Percentiles rank a stretch among this genome's conserved stretches.
These are phyloP conservation scores for Kuraishia ogatae DNA, from an alignment of 805 yeast species.

Conservation along the genomic window DNA sequence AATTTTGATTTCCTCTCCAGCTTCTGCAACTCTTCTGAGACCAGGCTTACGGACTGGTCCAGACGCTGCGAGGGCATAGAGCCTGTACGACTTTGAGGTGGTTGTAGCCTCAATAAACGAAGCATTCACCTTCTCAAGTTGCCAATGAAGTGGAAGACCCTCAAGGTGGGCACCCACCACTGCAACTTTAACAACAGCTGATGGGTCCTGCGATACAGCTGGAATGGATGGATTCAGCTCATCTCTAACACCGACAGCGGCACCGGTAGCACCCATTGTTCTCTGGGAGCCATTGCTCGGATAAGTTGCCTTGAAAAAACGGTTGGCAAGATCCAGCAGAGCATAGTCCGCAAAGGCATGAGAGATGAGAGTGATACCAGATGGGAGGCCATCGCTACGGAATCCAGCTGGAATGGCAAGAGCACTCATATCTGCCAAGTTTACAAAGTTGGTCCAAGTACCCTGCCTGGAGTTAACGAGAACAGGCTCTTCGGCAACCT, in stretches of 20 bases:
- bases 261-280: constrained; percentile 38
- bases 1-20: constrained; percentile 56
- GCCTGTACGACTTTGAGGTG: constrained; percentile 62
- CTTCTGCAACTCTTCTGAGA: constrained; percentile 51
- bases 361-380: constrained; percentile 82
- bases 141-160: constrained; percentile 92
- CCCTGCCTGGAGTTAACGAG: constrained; percentile 86
- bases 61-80: constrained; percentile 70
- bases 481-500: constrained; percentile 71
- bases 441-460: constrained; percentile 96
- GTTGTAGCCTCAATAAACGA: constrained; percentile 53
- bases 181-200: constrained; percentile 56
- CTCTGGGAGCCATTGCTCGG: constrained; percentile 32
- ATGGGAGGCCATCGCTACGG: constrained; percentile 80
- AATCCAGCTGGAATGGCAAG: constrained; percentile 89
- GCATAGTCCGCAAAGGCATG: constrained; percentile 84
- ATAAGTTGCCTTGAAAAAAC: constrained; percentile 45
- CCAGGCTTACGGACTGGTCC: constrained; percentile 93
- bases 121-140: constrained; percentile 78
- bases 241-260: constrained; percentile 26
- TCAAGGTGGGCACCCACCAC: constrained; percentile 95
- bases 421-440: constrained; percentile 88
- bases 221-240: constrained; percentile 39
- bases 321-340: constrained; percentile 70
- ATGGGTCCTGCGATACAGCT: constrained; percentile 20